Conservation (phyloP, 768 basidiomycete species). For the Boletus fagicola region DNA sequence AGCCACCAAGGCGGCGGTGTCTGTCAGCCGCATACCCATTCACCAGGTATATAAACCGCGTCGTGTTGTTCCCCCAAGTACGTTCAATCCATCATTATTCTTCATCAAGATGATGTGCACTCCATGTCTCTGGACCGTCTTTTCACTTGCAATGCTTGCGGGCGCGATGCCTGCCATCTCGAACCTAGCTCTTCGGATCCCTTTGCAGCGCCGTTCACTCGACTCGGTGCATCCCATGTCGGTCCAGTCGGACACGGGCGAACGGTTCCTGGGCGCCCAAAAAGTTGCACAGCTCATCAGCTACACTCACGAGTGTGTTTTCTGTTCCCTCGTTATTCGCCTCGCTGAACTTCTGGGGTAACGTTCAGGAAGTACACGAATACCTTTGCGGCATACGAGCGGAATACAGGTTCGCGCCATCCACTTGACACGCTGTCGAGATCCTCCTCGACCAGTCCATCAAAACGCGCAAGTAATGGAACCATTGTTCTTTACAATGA, state of each 20-base stretch:
- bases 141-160: not conserved
- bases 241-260: not conserved
- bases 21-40: slow-evolving; percentile 17
- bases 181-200: slow-evolving; percentile 1
- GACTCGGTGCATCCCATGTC: not conserved
- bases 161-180: slow-evolving; percentile 11
- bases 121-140: not conserved
- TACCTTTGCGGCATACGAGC: slow-evolving; percentile 42
- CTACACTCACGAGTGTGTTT: slow-evolving; percentile 8
- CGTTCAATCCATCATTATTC: not conserved
- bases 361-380: slow-evolving; percentile 38
- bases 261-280: not conserved
- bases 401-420: slow-evolving; percentile 42
- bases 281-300: not conserved
- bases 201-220: slow-evolving; percentile 8
- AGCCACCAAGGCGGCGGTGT: not conserved
- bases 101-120: slow-evolving; percentile 8
- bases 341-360: not conserved
- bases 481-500: slow-evolving; percentile 31
- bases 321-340: not conserved
- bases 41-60: slow-evolving; percentile 7
- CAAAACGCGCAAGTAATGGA: slow-evolving; percentile 19
- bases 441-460: not conserved
- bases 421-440: slow-evolving; percentile 17
- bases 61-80: not conserved